phyloP scores from a whole-genome alignment of 192 early-diverging fungal genomes.

The Backusella psychrophila region DNA sequence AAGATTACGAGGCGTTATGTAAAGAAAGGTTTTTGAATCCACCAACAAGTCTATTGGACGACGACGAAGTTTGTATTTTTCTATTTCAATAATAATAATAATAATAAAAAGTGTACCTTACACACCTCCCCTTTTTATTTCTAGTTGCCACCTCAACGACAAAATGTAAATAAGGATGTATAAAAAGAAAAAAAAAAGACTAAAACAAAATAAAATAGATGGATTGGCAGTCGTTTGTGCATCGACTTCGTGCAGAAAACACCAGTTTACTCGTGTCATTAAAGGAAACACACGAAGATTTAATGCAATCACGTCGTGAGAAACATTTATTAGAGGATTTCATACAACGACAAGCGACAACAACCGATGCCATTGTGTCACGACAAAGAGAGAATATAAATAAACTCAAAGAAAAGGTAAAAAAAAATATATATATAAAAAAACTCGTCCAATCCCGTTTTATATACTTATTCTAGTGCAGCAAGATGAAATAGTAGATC shows the following conservation, averaged over 20 bases:
- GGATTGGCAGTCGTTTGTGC: background rate
- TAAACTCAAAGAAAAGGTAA: background rate
- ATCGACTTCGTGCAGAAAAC: background rate
- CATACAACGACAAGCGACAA: slow-evolving; percentile 3
- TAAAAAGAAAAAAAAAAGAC: background rate
- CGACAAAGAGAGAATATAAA: background rate
- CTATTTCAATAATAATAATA: background rate
- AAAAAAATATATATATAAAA: too few species aligned
- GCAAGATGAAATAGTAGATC: background rate
- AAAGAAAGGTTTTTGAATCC: slow-evolving; percentile 12
- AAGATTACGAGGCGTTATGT: slow-evolving; percentile 5
- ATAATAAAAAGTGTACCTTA: background rate
- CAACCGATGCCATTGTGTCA: background rate
- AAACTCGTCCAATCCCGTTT: too few species aligned
- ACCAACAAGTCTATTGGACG: slow-evolving; percentile 2
- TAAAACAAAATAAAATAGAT: background rate
- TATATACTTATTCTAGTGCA: background rate
- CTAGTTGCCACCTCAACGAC: background rate
- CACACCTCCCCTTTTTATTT: background rate
- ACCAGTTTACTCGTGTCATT: background rate
- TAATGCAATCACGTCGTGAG: slow-evolving; percentile 6
- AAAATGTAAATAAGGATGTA: background rate
- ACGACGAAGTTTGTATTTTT: background rate
- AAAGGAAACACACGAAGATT: background rate
- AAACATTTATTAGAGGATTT: background rate